phyloP scores from a whole-genome alignment of 495 filamentous ascomycete genomes.

The Podospora comata region DNA sequence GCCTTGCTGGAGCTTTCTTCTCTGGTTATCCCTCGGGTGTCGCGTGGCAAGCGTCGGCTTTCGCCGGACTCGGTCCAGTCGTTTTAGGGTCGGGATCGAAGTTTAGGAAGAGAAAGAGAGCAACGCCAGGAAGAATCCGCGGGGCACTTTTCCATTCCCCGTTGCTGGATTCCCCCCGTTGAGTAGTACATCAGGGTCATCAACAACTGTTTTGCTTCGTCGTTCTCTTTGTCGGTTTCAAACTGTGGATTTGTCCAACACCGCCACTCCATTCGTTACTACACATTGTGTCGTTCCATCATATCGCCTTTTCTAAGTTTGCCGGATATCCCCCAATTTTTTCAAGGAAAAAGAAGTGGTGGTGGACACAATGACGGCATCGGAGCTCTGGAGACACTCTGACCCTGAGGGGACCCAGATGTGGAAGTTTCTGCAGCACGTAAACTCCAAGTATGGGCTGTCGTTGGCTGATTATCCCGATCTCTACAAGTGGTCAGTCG shows the following conservation, averaged over 20 bases:
- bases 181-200: background rate
- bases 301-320: background rate
- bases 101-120: background rate
- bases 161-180: background rate
- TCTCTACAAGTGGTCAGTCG: constrained; percentile 80
- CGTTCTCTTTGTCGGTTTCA: background rate
- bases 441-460: constrained; percentile 65
- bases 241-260: background rate
- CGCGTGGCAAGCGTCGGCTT: constrained; percentile 23
- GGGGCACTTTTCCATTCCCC: background rate
- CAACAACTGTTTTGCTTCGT: background rate
- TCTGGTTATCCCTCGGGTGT: background rate
- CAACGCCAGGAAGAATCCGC: background rate
- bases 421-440: constrained; percentile 62
- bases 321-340: constrained; percentile 2
- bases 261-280: background rate
- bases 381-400: constrained; percentile 71
- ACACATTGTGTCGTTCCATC: background rate
- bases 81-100: background rate
- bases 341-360: background rate
- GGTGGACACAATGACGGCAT: constrained; percentile 30
- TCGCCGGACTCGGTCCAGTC: constrained; percentile 12
- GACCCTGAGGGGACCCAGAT: constrained; percentile 64
- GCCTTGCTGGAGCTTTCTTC: background rate
- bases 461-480: constrained; percentile 61